phyloP scores from a whole-genome alignment of 371 early-diverging fungal species.

The Mucor irregularis region DNA sequence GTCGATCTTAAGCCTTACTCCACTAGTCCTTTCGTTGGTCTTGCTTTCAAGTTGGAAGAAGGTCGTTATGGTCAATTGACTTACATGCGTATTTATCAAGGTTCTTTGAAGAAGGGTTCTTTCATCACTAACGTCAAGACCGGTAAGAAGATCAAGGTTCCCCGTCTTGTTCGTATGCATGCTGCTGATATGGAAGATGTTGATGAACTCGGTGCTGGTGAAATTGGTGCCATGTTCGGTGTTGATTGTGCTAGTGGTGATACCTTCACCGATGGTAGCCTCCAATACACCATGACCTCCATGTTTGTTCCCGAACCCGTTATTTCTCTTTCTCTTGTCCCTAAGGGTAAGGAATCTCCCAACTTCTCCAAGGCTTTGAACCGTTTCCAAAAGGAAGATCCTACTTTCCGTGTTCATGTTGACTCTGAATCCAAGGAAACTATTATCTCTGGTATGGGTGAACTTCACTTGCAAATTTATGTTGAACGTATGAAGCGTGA shows the following conservation, averaged over 20 bases:
- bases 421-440: constrained; percentile 94
- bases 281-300: constrained; percentile 91
- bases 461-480: constrained; percentile 91
- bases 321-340: constrained; percentile 88
- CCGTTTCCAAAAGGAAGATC: constrained; percentile 97
- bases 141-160: constrained; percentile 94
- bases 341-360: constrained; percentile 87
- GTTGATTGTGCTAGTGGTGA: constrained; percentile 98
- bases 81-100: constrained; percentile 97
- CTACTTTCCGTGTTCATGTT: constrained; percentile 95
- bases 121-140: constrained; percentile 88
- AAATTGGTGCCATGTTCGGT: constrained; percentile 98
- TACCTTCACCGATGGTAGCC: constrained; percentile 91
- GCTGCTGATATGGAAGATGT: constrained; percentile 98
- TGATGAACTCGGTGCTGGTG: constrained; percentile 91
- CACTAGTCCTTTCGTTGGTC: constrained; percentile 79
- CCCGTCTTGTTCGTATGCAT: constrained; percentile 97
- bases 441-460: constrained; percentile 93
- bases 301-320: constrained; percentile 98
- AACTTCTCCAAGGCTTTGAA: constrained; percentile 95
- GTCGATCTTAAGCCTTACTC: constrained; percentile 61
- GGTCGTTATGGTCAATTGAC: constrained; percentile 96
- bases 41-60: constrained; percentile 96
- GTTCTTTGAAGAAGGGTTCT: constrained; percentile 84
- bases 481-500: constrained; percentile 98